These are phyloP conservation scores for Eutypa lata DNA, from an alignment of 2,329 filamentous ascomycete genomes.

Conservation along the genomic window DNA sequence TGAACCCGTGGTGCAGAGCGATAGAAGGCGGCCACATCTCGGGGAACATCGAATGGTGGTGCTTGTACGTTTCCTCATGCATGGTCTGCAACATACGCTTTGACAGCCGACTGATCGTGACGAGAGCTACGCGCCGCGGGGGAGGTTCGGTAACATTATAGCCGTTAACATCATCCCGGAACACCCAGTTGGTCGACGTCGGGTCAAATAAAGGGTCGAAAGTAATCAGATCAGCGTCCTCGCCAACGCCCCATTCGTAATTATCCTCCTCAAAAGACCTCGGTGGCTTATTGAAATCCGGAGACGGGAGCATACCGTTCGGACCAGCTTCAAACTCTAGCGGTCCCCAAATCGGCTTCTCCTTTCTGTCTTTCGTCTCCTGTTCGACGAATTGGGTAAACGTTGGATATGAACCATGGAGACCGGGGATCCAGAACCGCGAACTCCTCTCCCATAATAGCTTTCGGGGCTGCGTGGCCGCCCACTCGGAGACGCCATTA, in stretches of 20 bases:
- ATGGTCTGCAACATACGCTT: conserved; percentile 52
- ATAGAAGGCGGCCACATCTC: conserved; percentile 47
- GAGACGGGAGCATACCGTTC: conserved; percentile 51
- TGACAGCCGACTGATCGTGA: conserved; percentile 52
- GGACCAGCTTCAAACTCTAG: conserved; percentile 28
- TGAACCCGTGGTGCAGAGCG: background rate
- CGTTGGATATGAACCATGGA: conserved; percentile 55
- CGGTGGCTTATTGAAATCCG: conserved; percentile 58
- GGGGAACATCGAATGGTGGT: conserved; percentile 54
- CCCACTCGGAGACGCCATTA: conserved; percentile 50
- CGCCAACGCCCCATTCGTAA: conserved; percentile 56
- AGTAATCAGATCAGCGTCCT: conserved; percentile 58
- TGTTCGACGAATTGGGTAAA: conserved; percentile 54
- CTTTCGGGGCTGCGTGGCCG: conserved; percentile 55
- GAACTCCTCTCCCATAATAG: conserved; percentile 60
- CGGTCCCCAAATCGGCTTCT: conserved; percentile 61
- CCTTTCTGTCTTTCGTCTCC: conserved; percentile 38
- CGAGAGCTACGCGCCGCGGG: conserved; percentile 55
- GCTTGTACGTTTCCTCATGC: conserved; percentile 51
- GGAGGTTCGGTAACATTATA: conserved; percentile 50
- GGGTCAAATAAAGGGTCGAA: conserved; percentile 61
- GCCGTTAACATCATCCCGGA: conserved; percentile 54
- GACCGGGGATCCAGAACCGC: conserved; percentile 57
- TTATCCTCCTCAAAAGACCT: conserved; percentile 61
- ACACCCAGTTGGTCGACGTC: conserved; percentile 53